phyloP scores from a whole-genome alignment of 2,329 filamentous ascomycete genomes.

The Davidsoniella neocaledoniae region DNA sequence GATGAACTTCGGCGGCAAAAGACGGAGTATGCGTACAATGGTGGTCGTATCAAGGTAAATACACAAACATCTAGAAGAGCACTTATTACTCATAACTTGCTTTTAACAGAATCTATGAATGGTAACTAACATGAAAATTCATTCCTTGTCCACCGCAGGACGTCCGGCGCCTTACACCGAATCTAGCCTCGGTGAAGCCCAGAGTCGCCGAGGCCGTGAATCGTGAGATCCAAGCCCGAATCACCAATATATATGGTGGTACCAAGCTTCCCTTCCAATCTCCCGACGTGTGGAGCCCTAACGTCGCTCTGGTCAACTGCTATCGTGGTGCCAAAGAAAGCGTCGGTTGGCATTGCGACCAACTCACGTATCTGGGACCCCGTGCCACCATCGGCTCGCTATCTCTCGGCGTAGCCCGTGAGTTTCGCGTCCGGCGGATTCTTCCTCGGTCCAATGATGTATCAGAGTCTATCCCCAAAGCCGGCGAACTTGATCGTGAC shows the following conservation, averaged over 20 bases:
- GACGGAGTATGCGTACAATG: conserved; percentile 75
- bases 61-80: too few species aligned
- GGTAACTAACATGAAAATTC: too few species aligned
- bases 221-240: conserved; percentile 53
- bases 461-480: background rate
- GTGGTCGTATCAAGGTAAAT: conserved; percentile 45
- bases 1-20: conserved; percentile 55
- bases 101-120: too few species aligned
- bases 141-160: conserved; percentile 30
- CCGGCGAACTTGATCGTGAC: background rate
- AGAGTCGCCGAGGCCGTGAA: conserved; percentile 66
- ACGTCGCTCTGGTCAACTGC: conserved; percentile 88
- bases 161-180: conserved; percentile 58
- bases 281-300: conserved; percentile 58
- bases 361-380: conserved; percentile 83
- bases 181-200: conserved; percentile 51
- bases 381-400: conserved; percentile 77
- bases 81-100: background rate
- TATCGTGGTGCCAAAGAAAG: conserved; percentile 68
- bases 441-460: conserved; percentile 32
- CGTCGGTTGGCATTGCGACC: conserved; percentile 86
- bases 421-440: conserved; percentile 74
- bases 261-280: conserved; percentile 67
- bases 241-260: conserved; percentile 31
- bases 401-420: conserved; percentile 78